These are phyloP conservation scores for Camellia granthamiana DNA, from an alignment of 148 eudicot species.

Conservation along the genomic window DNA sequence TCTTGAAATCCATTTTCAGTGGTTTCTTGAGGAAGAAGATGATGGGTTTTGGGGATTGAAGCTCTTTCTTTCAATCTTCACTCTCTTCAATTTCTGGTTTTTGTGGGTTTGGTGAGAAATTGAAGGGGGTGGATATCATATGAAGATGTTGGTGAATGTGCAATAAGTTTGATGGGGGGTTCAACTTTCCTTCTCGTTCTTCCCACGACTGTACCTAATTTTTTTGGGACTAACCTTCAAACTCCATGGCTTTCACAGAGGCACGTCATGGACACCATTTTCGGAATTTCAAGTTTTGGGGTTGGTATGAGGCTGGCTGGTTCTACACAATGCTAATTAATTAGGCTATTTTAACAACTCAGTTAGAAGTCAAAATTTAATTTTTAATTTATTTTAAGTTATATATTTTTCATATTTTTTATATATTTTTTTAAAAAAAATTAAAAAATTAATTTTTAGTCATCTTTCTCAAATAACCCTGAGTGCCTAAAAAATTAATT, in stretches of 20 bases:
- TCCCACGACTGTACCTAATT: neutral
- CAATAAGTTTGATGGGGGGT: neutral
- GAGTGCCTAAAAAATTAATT: too few relatives aligned
- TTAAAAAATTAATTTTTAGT: too few relatives aligned
- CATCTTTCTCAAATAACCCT: too few relatives aligned
- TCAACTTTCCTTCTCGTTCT: neutral
- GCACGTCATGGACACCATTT: neutral
- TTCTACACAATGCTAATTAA: too few relatives aligned
- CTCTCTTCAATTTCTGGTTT: neutral
- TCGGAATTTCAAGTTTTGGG: neutral
- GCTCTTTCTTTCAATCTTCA: neutral
- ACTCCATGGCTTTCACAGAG: neutral
- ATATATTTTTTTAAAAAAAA: too few relatives aligned
- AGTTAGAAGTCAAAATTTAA: too few relatives aligned
- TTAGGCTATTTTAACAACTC: too few relatives aligned
- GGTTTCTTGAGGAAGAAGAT: neutral
- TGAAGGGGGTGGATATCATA: neutral
- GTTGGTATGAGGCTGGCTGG: neutral
- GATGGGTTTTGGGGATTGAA: neutral
- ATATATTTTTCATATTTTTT: too few relatives aligned
- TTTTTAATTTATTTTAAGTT: too few relatives aligned
- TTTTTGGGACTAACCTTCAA: neutral
- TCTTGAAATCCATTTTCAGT: constrained; percentile 20
- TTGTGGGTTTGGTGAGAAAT: neutral
- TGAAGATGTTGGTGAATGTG: neutral